phyloP scores from a whole-genome alignment of 352 stramenopile genomes.

The Phytophthora pinifolia region DNA sequence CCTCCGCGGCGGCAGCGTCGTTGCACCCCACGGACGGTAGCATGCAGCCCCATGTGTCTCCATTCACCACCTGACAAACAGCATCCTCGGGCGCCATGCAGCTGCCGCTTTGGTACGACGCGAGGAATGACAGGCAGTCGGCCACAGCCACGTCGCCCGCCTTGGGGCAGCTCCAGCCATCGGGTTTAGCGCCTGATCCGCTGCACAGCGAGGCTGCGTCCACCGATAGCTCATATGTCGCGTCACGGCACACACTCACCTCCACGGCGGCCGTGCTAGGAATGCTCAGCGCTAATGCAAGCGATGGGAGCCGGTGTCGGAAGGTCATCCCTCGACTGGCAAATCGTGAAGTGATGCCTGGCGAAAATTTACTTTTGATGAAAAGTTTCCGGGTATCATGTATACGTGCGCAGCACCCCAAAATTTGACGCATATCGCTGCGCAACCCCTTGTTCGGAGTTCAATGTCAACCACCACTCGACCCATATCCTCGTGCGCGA shows the following conservation, averaged over 20 bases:
- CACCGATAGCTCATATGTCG: slow-evolving; percentile 20
- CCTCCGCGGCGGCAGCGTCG: background rate
- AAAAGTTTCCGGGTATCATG: too few relatives aligned
- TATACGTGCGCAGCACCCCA: too few relatives aligned
- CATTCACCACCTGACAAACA: slow-evolving; percentile 5
- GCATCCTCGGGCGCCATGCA: slow-evolving; percentile 29
- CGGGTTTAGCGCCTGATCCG: slow-evolving; percentile 14
- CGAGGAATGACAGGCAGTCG: slow-evolving; percentile 24
- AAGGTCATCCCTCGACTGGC: too few relatives aligned
- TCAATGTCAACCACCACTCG: too few relatives aligned
- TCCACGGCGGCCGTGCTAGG: background rate
- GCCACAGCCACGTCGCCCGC: slow-evolving; percentile 13
- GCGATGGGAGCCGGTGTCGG: too few relatives aligned
- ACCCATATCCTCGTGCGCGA: too few relatives aligned
- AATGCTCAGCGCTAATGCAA: background rate
- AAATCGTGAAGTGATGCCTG: too few relatives aligned
- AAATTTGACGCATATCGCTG: too few relatives aligned
- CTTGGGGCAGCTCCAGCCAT: slow-evolving; percentile 16
- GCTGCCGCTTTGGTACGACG: slow-evolving; percentile 12
- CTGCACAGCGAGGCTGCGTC: slow-evolving; percentile 12
- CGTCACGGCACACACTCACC: slow-evolving; percentile 32
- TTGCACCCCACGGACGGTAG: slow-evolving; percentile 26
- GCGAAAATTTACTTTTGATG: too few relatives aligned
- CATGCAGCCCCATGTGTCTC: slow-evolving; percentile 25
- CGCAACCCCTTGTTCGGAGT: too few relatives aligned